Conservation (phyloP, 257 asterid genomes). For the Nicotiana otophora region DNA sequence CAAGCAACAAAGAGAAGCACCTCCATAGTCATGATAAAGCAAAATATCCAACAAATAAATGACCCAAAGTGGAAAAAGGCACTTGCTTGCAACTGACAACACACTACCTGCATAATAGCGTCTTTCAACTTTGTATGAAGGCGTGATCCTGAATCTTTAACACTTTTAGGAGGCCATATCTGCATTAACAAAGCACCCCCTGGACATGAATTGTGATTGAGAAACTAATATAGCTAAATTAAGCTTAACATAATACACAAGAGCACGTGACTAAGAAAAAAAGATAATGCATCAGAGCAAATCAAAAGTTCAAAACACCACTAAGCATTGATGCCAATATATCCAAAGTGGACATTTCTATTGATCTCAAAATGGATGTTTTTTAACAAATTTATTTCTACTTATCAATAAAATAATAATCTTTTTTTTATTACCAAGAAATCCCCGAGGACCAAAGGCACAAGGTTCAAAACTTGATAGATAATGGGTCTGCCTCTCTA, state of each 20-base stretch:
- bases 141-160: slow-evolving; percentile 82
- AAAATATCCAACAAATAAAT: background rate
- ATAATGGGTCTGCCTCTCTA: background rate
- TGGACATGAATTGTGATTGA: background rate
- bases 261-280: background rate
- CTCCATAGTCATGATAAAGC: background rate
- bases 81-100: slow-evolving; percentile 1
- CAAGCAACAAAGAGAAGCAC: background rate
- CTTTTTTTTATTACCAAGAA: background rate
- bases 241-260: background rate
- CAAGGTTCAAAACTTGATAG: background rate
- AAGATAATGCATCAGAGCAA: background rate
- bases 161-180: slow-evolving; percentile 98
- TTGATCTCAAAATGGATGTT: background rate
- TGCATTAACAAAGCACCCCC: slow-evolving; percentile 29
- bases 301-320: background rate
- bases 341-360: background rate
- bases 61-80: background rate
- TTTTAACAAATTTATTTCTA: background rate
- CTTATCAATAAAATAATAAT: background rate
- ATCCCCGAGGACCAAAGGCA: background rate
- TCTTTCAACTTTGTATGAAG: slow-evolving; percentile 84
- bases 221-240: background rate
- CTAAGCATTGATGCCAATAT: background rate
- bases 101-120: slow-evolving; percentile 72